These are phyloP conservation scores for Dendrobium huoshanense DNA, from an alignment of 106 monocot genomes.

Conservation along the genomic window DNA sequence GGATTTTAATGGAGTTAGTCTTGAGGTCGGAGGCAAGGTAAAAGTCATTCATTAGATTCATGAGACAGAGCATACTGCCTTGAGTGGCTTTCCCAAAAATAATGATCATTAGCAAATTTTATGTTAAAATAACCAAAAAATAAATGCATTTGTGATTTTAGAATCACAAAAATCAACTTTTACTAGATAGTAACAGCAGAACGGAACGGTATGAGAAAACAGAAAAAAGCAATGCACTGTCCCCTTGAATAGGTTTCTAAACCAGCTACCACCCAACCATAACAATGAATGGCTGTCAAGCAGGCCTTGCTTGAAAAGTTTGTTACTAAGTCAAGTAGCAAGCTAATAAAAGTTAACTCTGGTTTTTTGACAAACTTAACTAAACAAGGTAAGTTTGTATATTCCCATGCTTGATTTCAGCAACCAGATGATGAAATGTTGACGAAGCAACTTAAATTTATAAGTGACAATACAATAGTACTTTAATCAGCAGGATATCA, in stretches of 20 bases:
- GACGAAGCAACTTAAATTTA: not conserved
- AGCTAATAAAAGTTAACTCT: too few relatives aligned
- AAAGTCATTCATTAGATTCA: too few relatives aligned
- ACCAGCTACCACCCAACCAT: too few relatives aligned
- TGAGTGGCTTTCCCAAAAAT: too few relatives aligned
- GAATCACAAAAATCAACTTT: not conserved
- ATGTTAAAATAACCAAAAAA: not conserved
- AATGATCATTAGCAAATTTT: not conserved
- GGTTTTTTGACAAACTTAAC: too few relatives aligned
- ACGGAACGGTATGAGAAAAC: not conserved
- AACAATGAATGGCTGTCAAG: too few relatives aligned
- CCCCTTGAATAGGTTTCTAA: too few relatives aligned
- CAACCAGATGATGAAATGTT: not conserved
- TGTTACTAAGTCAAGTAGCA: too few relatives aligned
- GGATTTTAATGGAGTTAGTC: too few relatives aligned
- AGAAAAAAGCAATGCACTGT: not conserved
- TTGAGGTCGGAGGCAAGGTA: too few relatives aligned
- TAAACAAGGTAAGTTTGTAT: not conserved
- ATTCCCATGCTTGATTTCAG: not conserved
- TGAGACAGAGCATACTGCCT: too few relatives aligned
- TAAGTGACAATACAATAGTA: not conserved
- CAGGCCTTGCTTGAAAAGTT: too few relatives aligned
- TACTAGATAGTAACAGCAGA: not conserved
- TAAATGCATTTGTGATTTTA: not conserved
- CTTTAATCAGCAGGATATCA: not conserved